phyloP scores from a whole-genome alignment of 2,329 filamentous ascomycete species.

The Colletotrichum noveboracense region DNA sequence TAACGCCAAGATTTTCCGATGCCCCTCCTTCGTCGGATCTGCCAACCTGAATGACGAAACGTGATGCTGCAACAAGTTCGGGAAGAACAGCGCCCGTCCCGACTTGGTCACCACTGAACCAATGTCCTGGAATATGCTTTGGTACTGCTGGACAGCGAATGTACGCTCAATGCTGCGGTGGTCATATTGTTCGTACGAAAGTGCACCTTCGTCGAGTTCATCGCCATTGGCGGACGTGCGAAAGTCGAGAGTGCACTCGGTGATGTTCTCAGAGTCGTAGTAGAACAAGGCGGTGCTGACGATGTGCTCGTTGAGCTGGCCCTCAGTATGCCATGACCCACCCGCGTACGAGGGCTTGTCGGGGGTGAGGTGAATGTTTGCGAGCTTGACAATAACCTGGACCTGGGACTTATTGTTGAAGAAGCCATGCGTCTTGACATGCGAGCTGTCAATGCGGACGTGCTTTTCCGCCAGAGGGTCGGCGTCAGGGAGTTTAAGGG shows the following conservation, averaged over 20 bases:
- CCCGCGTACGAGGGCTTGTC: conserved; percentile 58
- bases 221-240: conserved; percentile 41
- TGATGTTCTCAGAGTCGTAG: conserved; percentile 65
- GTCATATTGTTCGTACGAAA: conserved; percentile 37
- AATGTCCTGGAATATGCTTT: conserved; percentile 40
- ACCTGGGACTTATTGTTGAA: conserved; percentile 30
- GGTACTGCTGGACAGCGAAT: conserved; percentile 34
- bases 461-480: background rate
- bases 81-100: conserved; percentile 59
- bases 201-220: conserved; percentile 22
- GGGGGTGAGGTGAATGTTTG: conserved; percentile 65
- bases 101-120: conserved; percentile 51
- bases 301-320: conserved; percentile 66
- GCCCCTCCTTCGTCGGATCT: conserved; percentile 57
- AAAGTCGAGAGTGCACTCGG: conserved; percentile 54
- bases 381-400: conserved; percentile 68
- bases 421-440: background rate
- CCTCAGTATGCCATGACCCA: conserved; percentile 61
- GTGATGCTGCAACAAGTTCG: conserved; percentile 58
- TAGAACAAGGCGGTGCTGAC: conserved; percentile 67
- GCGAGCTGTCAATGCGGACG: background rate
- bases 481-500: background rate
- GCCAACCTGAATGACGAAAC: conserved; percentile 55
- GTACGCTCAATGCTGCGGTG: conserved; percentile 34
- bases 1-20: conserved; percentile 63